These are phyloP conservation scores for Exophiala mesophila DNA, from an alignment of 2,329 filamentous ascomycete genomes.

Conservation along the genomic window DNA sequence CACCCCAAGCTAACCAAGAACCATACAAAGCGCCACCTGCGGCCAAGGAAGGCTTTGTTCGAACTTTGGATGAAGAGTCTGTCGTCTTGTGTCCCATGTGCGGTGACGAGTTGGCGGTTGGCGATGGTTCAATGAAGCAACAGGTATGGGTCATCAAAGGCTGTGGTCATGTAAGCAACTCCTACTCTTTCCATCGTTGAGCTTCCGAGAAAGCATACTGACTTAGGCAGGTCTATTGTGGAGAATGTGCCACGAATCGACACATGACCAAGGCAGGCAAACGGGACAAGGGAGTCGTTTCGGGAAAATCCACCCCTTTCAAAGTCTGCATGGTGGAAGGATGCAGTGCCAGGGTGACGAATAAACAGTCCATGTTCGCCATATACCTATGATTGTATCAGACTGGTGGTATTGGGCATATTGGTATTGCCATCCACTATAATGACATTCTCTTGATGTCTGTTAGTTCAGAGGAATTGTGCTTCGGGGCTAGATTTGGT, in stretches of 20 bases:
- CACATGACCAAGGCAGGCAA: constrained; percentile 30
- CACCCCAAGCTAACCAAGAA: constrained; percentile 21
- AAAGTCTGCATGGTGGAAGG: constrained; percentile 40
- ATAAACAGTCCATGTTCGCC: constrained; percentile 41
- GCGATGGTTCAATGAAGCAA: constrained; percentile 62
- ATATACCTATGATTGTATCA: constrained; percentile 41
- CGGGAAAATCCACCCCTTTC: constrained; percentile 36
- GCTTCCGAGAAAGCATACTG: not conserved
- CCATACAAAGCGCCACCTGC: constrained; percentile 60
- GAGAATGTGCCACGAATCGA: constrained; percentile 41
- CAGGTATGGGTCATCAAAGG: constrained; percentile 89
- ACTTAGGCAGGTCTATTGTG: constrained; percentile 44
- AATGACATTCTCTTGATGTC: too few species aligned
- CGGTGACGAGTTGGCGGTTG: constrained; percentile 73
- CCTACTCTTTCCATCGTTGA: constrained; percentile 11
- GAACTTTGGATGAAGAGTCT: constrained; percentile 66
- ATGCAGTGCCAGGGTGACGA: constrained; percentile 38
- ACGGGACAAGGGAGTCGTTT: constrained; percentile 27
- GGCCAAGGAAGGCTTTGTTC: constrained; percentile 71
- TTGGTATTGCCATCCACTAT: too few species aligned
- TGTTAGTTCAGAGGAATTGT: too few species aligned
- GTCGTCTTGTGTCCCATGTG: constrained; percentile 82
- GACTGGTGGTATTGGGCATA: too few species aligned
- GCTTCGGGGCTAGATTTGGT: too few species aligned
- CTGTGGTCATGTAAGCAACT: constrained; percentile 76